Evolutionary conservation across 495 filamentous ascomycete genomes (phyloP), one percentile per base, ranked within the genome.

Genomic region (Neurospora sp.): DNA sequence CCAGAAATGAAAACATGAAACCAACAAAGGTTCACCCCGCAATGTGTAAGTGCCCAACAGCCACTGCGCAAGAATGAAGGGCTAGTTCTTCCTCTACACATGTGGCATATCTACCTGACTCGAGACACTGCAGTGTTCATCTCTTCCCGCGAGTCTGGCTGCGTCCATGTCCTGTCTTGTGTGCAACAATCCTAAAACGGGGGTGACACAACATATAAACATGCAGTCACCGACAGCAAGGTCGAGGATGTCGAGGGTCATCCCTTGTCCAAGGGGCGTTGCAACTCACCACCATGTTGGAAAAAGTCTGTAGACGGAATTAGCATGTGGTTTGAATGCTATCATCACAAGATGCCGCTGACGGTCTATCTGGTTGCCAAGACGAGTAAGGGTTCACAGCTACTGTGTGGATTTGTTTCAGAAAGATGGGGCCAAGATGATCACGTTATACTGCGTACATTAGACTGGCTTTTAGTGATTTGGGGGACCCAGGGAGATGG

Each of bases 21-120:
- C 74, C 71, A 75, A 75, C 74, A 65, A 73, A 59, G 69, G 12
- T 37, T 59, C 38, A 72, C 72, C 70, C 69, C 72, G 69, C 74
- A 65, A 75, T 72, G 74, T 70, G 72, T 71, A 75, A 71, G 69
- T 75, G 74, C 74, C 74, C 74, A 75, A 75, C 74, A 74, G 72
- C 74, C 53, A 74, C 61, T 31, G 42, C 39, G 40, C 41, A 35
- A 42, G 71, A 61, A 39, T 3, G 38, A 45, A 20, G 27, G 42
- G 12, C 59, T 53, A 20, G 38, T 22, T 42, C 31, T 39, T 70
- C 7, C 38, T 71, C 72, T 44, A 65, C 70, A 74, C 73, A 68
- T 39, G 61, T 44, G 70, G 41, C 68, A 39, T n/a, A 72, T 39
- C 71, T 72, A 39, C 47, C 71, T 40, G 68, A 41, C 71, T 16